Conservation (phyloP, 257 asterid genomes). For the Thymus mandschuricus region DNA sequence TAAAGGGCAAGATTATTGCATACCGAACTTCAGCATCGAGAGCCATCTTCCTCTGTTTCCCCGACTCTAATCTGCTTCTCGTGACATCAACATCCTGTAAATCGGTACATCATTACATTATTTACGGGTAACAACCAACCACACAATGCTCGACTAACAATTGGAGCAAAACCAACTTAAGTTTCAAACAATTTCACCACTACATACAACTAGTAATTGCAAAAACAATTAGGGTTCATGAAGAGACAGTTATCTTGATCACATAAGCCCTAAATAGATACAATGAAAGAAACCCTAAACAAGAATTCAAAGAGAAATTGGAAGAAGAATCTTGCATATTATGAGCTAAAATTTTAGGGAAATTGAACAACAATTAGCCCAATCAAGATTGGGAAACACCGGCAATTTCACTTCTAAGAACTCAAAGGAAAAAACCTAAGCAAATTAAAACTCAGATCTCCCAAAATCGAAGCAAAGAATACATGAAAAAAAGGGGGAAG, state of each 20-base stretch:
- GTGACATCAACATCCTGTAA: constrained; percentile 60
- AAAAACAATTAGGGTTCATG: constrained; percentile 7
- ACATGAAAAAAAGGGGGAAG: neutral
- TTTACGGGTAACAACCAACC: neutral
- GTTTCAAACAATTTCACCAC: neutral
- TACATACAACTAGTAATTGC: neutral
- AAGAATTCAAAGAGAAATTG: neutral
- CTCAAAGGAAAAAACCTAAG: neutral
- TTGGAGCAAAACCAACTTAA: constrained; percentile 6
- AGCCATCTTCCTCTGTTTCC: constrained; percentile 58
- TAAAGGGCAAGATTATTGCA: constrained; percentile 27
- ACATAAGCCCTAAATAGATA: constrained; percentile 10
- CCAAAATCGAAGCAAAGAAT: constrained; percentile 22
- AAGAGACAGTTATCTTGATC: neutral
- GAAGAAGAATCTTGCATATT: constrained; percentile 1
- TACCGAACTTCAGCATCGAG: constrained; percentile 85
- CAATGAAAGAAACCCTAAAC: neutral
- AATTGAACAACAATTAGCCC: neutral
- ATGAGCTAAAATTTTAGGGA: neutral
- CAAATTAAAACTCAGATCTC: constrained; percentile 38
- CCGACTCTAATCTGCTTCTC: constrained; percentile 60
- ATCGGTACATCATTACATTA: constrained; percentile 1
- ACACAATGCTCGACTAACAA: neutral
- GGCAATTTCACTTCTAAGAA: neutral
- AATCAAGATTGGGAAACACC: neutral